These are phyloP conservation scores for Helotiales sp. DNA, from an alignment of 2,329 filamentous ascomycete genomes.

Conservation along the genomic window DNA sequence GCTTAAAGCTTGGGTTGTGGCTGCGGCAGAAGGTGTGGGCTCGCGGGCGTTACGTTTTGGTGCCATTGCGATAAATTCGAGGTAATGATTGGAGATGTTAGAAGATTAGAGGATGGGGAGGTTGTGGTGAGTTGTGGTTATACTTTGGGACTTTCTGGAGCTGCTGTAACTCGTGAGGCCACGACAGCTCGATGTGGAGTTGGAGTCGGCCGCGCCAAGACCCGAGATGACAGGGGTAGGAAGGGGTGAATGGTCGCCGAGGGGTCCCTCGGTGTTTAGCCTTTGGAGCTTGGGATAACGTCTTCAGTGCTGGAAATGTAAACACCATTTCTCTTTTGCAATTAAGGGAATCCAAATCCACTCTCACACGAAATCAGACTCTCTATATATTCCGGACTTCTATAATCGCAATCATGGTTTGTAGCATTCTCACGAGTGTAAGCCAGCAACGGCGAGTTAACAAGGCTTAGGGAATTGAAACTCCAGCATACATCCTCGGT, in stretches of 20 bases:
- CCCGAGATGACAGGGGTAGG: slow-evolving; percentile 11
- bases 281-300: slow-evolving; percentile 7
- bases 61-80: slow-evolving; percentile 42
- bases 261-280: slow-evolving; percentile 1
- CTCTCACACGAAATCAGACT: background rate
- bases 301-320: slow-evolving; percentile 4
- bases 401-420: background rate
- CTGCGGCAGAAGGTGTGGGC: slow-evolving; percentile 23
- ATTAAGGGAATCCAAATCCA: background rate
- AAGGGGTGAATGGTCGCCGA: slow-evolving; percentile 3
- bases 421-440: background rate
- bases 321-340: slow-evolving; percentile 2
- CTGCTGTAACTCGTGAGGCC: slow-evolving; percentile 29
- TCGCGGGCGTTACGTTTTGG: slow-evolving; percentile 46
- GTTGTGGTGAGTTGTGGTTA: background rate
- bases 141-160: slow-evolving; percentile 1
- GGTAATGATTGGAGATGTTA: slow-evolving; percentile 2
- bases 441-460: background rate
- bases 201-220: slow-evolving; percentile 19
- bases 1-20: slow-evolving; percentile 23
- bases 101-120: too few relatives aligned
- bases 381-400: background rate
- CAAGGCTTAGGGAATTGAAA: slow-evolving; percentile 42
- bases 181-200: slow-evolving; percentile 29
- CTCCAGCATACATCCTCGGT: slow-evolving; percentile 76